phyloP scores from a whole-genome alignment of 148 eudicot species.

The Rhododendron simsii region DNA sequence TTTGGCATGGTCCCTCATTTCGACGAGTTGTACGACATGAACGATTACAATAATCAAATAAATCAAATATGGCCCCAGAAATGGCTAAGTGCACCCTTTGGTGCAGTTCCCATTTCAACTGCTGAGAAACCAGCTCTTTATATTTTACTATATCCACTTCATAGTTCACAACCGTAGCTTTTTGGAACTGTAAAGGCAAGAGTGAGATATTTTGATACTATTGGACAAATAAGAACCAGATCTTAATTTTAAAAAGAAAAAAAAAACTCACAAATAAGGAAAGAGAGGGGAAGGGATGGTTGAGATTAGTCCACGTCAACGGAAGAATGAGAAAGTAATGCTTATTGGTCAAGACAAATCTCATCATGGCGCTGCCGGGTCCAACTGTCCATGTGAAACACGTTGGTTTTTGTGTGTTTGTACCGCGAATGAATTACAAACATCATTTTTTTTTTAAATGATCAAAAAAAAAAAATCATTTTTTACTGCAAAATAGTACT shows the following conservation, averaged over 20 bases:
- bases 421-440: background rate
- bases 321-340: background rate
- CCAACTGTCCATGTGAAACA: background rate
- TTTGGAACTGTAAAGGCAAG: background rate
- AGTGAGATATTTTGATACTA: background rate
- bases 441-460: too few species aligned
- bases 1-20: background rate
- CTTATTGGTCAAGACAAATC: background rate
- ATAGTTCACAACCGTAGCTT: background rate
- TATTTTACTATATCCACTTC: background rate
- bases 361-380: background rate
- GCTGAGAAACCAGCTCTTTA: background rate
- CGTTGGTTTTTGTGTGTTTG: background rate
- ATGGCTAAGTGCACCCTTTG: background rate
- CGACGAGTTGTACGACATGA: background rate
- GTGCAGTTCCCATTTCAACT: background rate
- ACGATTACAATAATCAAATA: background rate
- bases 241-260: too few species aligned
- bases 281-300: background rate
- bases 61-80: too few species aligned
- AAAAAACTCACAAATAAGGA: too few species aligned
- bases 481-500: too few species aligned
- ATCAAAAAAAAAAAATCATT: too few species aligned
- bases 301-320: slow-evolving; percentile 10
- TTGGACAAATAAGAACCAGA: too few species aligned